Evolutionary conservation across 805 yeast species (phyloP).

Genomic region (Helenozyma baotianmanensis): DNA sequence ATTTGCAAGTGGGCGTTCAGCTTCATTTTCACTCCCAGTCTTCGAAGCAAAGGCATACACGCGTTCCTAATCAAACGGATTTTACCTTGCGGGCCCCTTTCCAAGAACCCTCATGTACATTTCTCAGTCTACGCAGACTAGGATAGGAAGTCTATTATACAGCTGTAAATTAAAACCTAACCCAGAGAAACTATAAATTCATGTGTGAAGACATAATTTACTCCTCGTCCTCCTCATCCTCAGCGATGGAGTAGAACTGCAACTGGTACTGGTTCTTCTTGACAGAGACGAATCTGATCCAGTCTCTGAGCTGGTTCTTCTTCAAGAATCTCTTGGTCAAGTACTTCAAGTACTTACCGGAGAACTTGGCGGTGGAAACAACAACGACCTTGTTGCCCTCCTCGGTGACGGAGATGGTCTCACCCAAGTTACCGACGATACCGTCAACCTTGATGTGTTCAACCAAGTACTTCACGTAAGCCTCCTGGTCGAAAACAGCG

Average conservation of each 20-base stretch:
- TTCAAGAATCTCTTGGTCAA: constrained; percentile 99
- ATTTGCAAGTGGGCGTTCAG: too few relatives aligned
- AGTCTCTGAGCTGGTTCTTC: constrained; percentile 99
- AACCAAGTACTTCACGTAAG: constrained; percentile 95
- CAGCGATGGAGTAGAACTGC: constrained; percentile 98
- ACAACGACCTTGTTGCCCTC: constrained; percentile 88
- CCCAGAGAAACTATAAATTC: constrained; percentile 2
- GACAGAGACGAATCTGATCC: constrained; percentile 98
- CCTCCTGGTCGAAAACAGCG: constrained; percentile 96
- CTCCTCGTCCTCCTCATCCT: constrained; percentile 85
- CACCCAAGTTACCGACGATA: constrained; percentile 95
- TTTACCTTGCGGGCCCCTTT: too few relatives aligned
- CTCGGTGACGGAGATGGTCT: constrained; percentile 79
- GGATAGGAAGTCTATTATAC: too few relatives aligned
- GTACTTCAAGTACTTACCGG: constrained; percentile 99
- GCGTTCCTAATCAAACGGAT: too few relatives aligned
- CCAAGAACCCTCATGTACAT: too few relatives aligned
- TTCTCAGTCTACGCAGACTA: too few relatives aligned
- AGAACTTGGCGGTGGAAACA: constrained; percentile 90
- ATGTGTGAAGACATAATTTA: constrained; percentile 35
- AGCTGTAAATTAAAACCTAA: constrained; percentile 4
- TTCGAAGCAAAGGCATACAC: too few relatives aligned
- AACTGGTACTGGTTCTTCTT: constrained; percentile 94
- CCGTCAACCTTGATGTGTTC: constrained; percentile 99
- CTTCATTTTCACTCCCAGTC: too few relatives aligned